Conservation (phyloP, 2,329 filamentous ascomycete genomes). For the Colletotrichum falcatum region DNA sequence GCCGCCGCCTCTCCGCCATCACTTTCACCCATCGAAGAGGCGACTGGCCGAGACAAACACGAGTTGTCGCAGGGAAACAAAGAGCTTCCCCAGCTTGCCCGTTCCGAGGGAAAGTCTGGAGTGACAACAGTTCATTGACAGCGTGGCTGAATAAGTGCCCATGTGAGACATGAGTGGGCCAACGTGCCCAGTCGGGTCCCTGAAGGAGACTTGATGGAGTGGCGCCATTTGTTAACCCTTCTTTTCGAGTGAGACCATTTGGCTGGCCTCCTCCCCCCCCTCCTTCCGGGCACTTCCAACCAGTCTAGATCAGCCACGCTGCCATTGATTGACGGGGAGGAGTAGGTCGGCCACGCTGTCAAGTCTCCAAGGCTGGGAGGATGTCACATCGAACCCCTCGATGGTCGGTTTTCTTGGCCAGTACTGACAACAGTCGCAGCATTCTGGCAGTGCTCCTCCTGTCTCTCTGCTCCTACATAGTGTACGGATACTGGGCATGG, state of each 20-base stretch:
- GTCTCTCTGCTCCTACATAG: background rate
- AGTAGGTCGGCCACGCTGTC: slow-evolving; percentile 22
- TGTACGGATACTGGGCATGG: slow-evolving; percentile 2
- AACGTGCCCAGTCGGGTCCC: background rate
- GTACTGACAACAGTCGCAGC: slow-evolving; percentile 4
- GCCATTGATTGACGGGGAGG: slow-evolving; percentile 13
- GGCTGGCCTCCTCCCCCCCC: background rate
- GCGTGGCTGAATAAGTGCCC: slow-evolving; percentile 13
- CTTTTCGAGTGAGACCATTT: slow-evolving; percentile 16
- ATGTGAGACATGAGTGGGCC: slow-evolving; percentile 15
- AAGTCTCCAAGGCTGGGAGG: slow-evolving; percentile 10
- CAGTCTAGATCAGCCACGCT: slow-evolving; percentile 32
- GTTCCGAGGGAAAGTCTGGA: background rate
- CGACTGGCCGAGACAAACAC: slow-evolving; percentile 26
- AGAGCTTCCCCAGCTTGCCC: background rate
- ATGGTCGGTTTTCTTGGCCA: background rate
- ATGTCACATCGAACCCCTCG: background rate
- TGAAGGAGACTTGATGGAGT: background rate
- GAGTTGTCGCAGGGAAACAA: slow-evolving; percentile 13
- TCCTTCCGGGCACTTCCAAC: background rate
- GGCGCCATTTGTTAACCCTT: slow-evolving; percentile 5
- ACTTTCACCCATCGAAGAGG: background rate
- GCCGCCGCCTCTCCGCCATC: slow-evolving; percentile 3
- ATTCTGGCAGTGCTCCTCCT: background rate
- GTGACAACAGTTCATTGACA: slow-evolving; percentile 1